Evolutionary conservation across 768 basidiomycete species (phyloP).

Genomic region (Lentinus brumalis): DNA sequence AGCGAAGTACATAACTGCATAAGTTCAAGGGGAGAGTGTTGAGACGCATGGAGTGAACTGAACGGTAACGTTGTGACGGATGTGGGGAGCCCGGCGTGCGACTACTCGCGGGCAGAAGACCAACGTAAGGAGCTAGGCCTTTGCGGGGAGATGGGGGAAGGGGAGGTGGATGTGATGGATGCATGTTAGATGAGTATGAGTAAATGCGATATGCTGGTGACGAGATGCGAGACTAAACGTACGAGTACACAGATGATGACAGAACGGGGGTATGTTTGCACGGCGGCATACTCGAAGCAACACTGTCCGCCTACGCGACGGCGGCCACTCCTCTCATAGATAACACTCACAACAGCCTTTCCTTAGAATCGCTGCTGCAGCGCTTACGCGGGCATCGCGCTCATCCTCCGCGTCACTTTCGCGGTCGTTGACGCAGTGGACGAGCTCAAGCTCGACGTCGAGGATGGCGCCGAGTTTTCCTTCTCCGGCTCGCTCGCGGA

Average conservation of each 20-base stretch:
- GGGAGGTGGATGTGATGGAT: neutral
- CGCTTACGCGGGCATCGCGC: constrained; percentile 22
- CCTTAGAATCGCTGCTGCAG: neutral
- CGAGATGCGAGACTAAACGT: constrained; percentile 17
- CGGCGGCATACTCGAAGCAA: constrained; percentile 14
- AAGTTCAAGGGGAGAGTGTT: constrained; percentile 20
- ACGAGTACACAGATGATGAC: constrained; percentile 15
- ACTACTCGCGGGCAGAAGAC: neutral
- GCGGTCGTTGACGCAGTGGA: neutral
- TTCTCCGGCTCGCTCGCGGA: constrained; percentile 52
- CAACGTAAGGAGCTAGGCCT: neutral
- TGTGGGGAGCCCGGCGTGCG: neutral
- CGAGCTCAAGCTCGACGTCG: constrained; percentile 15
- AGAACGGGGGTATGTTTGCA: constrained; percentile 4
- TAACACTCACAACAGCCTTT: neutral
- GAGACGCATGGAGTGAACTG: constrained; percentile 10
- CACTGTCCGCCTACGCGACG: neutral
- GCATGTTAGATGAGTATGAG: constrained; percentile 8
- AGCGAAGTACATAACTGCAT: constrained; percentile 27
- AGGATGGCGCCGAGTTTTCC: constrained; percentile 35
- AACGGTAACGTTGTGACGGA: neutral
- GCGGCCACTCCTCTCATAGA: neutral
- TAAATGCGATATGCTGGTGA: constrained; percentile 9
- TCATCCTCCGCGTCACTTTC: constrained; percentile 24
- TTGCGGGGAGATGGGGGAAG: neutral